Base-by-base conservation (phyloP, 2,329 filamentous ascomycete genomes). In the Scytalidium sp. region DNA sequence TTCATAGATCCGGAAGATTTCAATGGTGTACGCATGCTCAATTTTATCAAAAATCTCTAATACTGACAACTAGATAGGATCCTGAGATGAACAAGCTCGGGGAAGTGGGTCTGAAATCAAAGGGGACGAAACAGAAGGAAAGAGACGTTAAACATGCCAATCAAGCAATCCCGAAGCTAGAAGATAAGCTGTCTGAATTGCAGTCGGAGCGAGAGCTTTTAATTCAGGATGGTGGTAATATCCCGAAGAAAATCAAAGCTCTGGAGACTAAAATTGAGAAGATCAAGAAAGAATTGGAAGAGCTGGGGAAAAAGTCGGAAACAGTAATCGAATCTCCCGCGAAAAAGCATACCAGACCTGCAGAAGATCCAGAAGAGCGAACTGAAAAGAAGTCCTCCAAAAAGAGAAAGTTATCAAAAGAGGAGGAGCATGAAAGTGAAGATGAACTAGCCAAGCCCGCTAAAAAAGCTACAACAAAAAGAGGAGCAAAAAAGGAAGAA, bases 1-100 rank as follows among this genome's bases (percentile, higher is more conserved):
- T 88, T 94, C 60, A 86, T 97, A 60, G 86, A 88, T 58, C 78
- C 90, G 40, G 85, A 89, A 46, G 93, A 97, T 60, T 97, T 90
- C 83, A 93, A 87, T 27, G 90, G 90, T 11, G 91, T 96, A 78
- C 71, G 87, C 25, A 20, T 59, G 23, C 13, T 22, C 13, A 2
- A 13, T 17, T 20, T 25, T 22, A 40, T 55, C 23, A 21, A 20
- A 19, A 23, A 20, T 40, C 2, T 49, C 23, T 20, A 32, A 43
- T 3, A 17, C 36, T 20, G 36, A 49, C 32, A 32, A 25, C 9
- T 3, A 36, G 25, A 19, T 7, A 66, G 64, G 65, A 67, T 36
- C 60, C 63, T 39, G 64, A 65, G 40, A 65, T 66, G 59, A 67
- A 67, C 27, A 47, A 53, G 19, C 60, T 66, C 19, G 65, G 64